phyloP scores from a whole-genome alignment of 257 asterid species.

The Ajuga chamaepitys region DNA sequence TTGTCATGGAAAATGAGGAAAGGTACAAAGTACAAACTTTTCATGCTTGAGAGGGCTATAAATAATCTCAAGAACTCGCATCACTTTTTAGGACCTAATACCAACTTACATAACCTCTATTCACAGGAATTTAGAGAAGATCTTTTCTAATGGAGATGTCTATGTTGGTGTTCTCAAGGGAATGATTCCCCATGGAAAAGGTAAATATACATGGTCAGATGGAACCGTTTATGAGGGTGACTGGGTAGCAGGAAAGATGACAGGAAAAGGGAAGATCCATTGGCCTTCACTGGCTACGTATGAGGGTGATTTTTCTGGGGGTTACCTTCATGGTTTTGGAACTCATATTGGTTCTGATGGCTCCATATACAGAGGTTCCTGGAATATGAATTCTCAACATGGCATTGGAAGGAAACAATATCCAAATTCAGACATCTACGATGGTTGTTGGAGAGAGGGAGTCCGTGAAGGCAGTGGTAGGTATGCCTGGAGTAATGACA shows the following conservation, averaged over 20 bases:
- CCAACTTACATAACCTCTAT: conserved; percentile 18
- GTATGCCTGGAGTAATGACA: conserved; percentile 71
- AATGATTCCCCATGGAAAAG: conserved; percentile 65
- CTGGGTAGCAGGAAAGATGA: conserved; percentile 89
- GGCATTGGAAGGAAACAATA: conserved; percentile 87
- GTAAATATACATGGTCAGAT: conserved; percentile 80
- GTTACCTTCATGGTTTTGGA: conserved; percentile 82
- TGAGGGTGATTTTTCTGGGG: conserved; percentile 89
- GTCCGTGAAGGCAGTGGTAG: conserved; percentile 88
- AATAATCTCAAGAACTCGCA: background rate
- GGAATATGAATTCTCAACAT: conserved; percentile 85
- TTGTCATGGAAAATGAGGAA: conserved; percentile 36
- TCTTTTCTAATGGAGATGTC: conserved; percentile 67
- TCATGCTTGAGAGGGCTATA: background rate
- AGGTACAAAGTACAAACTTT: conserved; percentile 22
- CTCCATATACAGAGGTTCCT: conserved; percentile 68
- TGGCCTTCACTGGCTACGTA: conserved; percentile 78
- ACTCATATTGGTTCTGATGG: conserved; percentile 65
- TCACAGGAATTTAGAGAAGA: conserved; percentile 45
- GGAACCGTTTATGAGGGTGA: conserved; percentile 86
- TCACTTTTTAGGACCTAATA: background rate
- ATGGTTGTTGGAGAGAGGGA: conserved; percentile 95
- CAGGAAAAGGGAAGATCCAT: conserved; percentile 74
- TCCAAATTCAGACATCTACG: conserved; percentile 71
- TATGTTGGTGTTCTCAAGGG: conserved; percentile 57